Conservation (phyloP, 148 eudicot genomes). For the Vaccinium myrtillus region DNA sequence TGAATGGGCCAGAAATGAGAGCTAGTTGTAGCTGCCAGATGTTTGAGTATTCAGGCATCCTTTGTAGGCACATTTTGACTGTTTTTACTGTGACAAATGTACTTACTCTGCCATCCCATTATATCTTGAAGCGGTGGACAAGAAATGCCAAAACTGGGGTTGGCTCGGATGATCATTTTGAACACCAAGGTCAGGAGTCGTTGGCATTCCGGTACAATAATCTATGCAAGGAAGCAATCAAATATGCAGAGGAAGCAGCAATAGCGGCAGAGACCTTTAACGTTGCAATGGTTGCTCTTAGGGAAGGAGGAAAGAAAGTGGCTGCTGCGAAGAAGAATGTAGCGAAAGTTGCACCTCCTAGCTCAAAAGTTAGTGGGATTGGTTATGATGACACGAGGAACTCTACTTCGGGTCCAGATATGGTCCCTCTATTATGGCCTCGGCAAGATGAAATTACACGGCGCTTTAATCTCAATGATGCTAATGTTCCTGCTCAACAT, state of each 20-base stretch:
- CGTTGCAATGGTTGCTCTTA: conserved; percentile 56
- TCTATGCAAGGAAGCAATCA: conserved; percentile 77
- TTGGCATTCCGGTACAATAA: conserved; percentile 59
- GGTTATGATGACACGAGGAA: conserved; percentile 48
- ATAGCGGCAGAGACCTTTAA: conserved; percentile 57
- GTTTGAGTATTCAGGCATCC: conserved; percentile 90
- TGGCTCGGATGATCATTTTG: conserved; percentile 39
- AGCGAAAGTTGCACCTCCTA: conserved; percentile 48
- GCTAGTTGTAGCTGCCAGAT: conserved; percentile 86
- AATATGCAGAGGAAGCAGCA: conserved; percentile 79
- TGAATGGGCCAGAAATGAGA: conserved; percentile 62
- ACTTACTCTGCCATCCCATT: conserved; percentile 86
- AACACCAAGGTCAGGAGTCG: conserved; percentile 44
- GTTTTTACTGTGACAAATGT: conserved; percentile 90
- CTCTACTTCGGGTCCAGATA: conserved; percentile 41
- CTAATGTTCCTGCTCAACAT: conserved; percentile 42
- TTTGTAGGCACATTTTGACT: conserved; percentile 85
- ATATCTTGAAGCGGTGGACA: conserved; percentile 89
- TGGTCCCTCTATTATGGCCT: conserved; percentile 81
- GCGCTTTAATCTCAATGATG: conserved; percentile 75
- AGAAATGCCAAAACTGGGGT: conserved; percentile 63
- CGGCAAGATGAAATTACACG: conserved; percentile 63
- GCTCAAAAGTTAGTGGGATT: conserved; percentile 44
- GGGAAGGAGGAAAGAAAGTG: conserved; percentile 68
- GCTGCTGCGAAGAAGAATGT: conserved; percentile 54